Conservation (phyloP, 768 basidiomycete genomes). For the Podaxis sp. region DNA sequence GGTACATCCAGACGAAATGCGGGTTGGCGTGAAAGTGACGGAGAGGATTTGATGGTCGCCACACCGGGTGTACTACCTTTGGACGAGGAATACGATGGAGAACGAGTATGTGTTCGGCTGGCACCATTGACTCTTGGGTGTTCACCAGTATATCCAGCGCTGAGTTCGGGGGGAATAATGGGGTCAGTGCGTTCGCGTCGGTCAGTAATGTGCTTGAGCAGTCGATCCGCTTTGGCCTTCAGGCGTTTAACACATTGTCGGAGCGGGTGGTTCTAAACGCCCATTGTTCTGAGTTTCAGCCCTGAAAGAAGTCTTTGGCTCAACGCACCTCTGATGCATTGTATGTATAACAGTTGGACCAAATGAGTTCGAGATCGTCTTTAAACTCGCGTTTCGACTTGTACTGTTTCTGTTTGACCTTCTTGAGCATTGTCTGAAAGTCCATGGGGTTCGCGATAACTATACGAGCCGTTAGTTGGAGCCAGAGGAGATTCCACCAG, state of each 20-base stretch:
- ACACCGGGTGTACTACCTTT: constrained; percentile 27
- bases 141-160: constrained; percentile 28
- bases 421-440: constrained; percentile 87
- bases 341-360: constrained; percentile 93
- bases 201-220: constrained; percentile 89
- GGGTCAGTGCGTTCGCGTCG: constrained; percentile 79
- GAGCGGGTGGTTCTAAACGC: constrained; percentile 78
- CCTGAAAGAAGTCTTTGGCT: neutral
- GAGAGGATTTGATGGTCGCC: constrained; percentile 29
- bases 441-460: constrained; percentile 98
- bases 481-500: constrained; percentile 3
- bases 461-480: constrained; percentile 28
- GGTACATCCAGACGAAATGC: constrained; percentile 34
- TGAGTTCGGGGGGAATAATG: constrained; percentile 51
- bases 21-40: constrained; percentile 16
- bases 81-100: constrained; percentile 35
- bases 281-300: constrained; percentile 6
- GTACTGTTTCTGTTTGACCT: constrained; percentile 89
- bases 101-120: constrained; percentile 37
- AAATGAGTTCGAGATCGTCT: constrained; percentile 93
- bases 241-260: constrained; percentile 80
- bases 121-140: constrained; percentile 41
- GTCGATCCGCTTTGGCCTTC: constrained; percentile 78
- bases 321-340: constrained; percentile 85
- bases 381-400: constrained; percentile 94